Evolutionary conservation across 441 rosid genomes (phyloP), one percentile per base, ranked within the genome.

Genomic region (Macaranga tanarius): DNA sequence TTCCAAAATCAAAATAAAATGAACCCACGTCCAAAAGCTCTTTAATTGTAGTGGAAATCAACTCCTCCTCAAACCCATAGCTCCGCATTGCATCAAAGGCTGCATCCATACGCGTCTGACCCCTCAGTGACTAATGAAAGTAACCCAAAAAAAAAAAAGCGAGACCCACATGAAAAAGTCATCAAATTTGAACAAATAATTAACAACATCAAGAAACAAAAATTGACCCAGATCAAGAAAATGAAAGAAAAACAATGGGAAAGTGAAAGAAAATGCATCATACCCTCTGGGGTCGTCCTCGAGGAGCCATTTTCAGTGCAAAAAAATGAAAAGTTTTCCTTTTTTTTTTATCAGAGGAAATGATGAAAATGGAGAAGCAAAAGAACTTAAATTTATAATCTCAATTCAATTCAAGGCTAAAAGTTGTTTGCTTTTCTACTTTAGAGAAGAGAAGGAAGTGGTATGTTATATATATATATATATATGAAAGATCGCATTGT

Each of bases 61-160:
- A 19, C 62, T 63, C 38, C 10, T 70, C 50, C 1, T 60, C 20
- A 60, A 84, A 88, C 13, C 90, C 90, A 42, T 26, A 68, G 12
- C 28, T 51, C 47, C 4, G 65, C 89, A 85, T 82, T 17, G 84
- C 84, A 16, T 85, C 87, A 56, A 85, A 66, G 57, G 89, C 86
- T 9, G 88, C 92, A 74, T 80, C 86, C 75, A 57, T 81, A 44
- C 90, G 81, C 22, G 38, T 75, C 64, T 75, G 26, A 59, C 79
- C 79, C 76, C 28, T 66, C 7, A 50, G 58, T 28, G 47, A 13
- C 47, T 25, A 34, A n/a, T 40, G n/a, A 42, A 25, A 65, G 31
- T 12, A 22, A 12, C 62, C 31, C 22, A n/a, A 40, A 34, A 51
- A 1, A 17, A 34, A 26, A 34, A 38, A 23, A 7, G 23, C 13